Evolutionary conservation across 192 early-diverging fungal genomes (phyloP).

Genomic region (Piromyces sp.): DNA sequence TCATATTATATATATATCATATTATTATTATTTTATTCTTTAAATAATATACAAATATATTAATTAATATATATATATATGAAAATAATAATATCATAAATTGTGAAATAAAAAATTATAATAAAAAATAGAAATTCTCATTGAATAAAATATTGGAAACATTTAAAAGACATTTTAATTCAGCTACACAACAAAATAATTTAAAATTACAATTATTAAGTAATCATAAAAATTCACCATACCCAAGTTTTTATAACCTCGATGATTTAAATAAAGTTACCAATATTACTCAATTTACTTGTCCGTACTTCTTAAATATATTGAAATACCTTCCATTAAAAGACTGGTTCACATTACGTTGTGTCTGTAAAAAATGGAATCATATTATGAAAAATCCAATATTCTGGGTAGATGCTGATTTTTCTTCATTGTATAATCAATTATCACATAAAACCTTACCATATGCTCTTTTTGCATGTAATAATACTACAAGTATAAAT

Average conservation of each 20-base stretch:
- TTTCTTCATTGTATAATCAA: constrained; percentile 10
- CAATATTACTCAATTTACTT: background rate
- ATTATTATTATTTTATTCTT: too few species aligned
- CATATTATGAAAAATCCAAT: constrained; percentile 8
- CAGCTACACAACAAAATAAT: background rate
- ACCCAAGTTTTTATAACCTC: background rate
- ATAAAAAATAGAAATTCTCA: background rate
- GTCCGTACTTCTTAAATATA: background rate
- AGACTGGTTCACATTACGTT: background rate
- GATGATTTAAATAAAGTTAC: background rate
- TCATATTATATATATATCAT: too few species aligned
- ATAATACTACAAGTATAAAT: constrained; percentile 9
- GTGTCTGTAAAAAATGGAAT: constrained; percentile 10
- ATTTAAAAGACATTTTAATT: background rate
- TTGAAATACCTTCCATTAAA: background rate
- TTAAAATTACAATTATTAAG: background rate
- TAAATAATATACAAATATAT: too few species aligned
- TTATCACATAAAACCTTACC: constrained; percentile 2
- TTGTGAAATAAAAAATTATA: too few species aligned
- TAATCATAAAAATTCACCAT: background rate
- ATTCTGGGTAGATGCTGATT: constrained; percentile 17
- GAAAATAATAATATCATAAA: too few species aligned
- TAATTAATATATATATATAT: too few species aligned
- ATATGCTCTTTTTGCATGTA: constrained; percentile 2
- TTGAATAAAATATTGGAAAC: background rate